These are phyloP conservation scores for Plasmodium knowlesi DNA, from an alignment of 169 alveolate genomes.

Conservation along the genomic window DNA sequence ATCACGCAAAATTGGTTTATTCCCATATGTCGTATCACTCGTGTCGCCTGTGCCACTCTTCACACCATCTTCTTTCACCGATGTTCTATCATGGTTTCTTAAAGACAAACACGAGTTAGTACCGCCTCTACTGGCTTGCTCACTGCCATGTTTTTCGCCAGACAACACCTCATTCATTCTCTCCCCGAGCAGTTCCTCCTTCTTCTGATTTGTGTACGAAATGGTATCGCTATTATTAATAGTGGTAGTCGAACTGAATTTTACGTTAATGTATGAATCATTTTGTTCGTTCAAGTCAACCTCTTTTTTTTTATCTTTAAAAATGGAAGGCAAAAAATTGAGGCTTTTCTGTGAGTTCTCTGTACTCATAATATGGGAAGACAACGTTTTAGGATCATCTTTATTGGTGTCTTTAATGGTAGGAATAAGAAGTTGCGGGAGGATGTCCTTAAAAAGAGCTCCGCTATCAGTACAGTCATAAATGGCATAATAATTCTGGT, in stretches of 20 bases:
- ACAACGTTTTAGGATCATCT: not conserved
- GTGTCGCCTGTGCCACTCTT: not conserved
- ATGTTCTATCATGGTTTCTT: not conserved
- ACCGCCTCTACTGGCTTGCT: not conserved
- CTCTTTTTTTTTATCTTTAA: conserved; percentile 4
- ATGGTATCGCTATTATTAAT: conserved; percentile 24
- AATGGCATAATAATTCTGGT: not conserved
- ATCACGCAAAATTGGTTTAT: not conserved
- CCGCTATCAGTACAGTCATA: not conserved
- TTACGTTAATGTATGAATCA: not conserved
- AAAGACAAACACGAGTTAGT: not conserved
- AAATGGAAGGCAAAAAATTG: not conserved
- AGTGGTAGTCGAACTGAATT: conserved; percentile 15
- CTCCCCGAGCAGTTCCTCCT: not conserved
- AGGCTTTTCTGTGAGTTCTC: not conserved
- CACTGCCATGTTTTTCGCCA: not conserved
- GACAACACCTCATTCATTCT: not conserved
- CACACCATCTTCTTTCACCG: not conserved
- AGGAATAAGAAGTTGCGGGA: not conserved
- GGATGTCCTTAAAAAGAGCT: conserved; percentile 23
- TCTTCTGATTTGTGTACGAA: conserved; percentile 3
- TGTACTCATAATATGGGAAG: not conserved
- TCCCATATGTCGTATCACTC: not conserved
- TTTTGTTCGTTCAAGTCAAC: conserved; percentile 5
- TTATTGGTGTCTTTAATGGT: not conserved